A percentile compares a stretch with the other conserved stretches of the same genome.
These are phyloP conservation scores for Mycena haematopus DNA, from an alignment of 768 basidiomycete species.

Conservation along the genomic window DNA sequence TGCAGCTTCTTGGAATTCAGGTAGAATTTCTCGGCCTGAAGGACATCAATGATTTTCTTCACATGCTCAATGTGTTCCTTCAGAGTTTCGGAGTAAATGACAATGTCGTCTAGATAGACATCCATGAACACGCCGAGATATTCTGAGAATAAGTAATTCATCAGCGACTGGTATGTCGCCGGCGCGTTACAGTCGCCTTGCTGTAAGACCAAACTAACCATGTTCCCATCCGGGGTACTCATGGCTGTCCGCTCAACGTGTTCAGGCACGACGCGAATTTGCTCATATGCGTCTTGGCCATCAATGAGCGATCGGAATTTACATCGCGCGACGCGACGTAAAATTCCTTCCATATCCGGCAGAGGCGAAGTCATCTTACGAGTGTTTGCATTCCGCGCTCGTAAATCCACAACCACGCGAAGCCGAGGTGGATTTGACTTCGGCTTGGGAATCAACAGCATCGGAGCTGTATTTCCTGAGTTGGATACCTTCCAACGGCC, in stretches of 20 bases:
- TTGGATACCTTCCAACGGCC: constrained; percentile 34
- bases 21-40: constrained; percentile 38
- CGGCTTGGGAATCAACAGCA: constrained; percentile 40
- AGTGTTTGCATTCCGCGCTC: constrained; percentile 40
- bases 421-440: constrained; percentile 13
- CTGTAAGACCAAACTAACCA: no score
- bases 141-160: constrained; percentile 47
- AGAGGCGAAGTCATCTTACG: constrained; percentile 28
- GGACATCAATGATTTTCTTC: constrained; percentile 32
- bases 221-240: no score
- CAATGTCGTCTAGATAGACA: constrained; percentile 49
- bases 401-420: constrained; percentile 35
- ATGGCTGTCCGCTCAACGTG: constrained; percentile 4
- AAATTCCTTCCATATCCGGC: constrained; percentile 30
- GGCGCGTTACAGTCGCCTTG: constrained; percentile 10
- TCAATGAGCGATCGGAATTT: constrained; percentile 38
- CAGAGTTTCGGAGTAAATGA: constrained; percentile 45
- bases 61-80: constrained; percentile 44
- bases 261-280: constrained; percentile 37
- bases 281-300: constrained; percentile 48
- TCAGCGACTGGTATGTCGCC: constrained; percentile 50
- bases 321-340: constrained; percentile 31
- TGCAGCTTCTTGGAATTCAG: constrained; percentile 37
- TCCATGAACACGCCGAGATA: constrained; percentile 47
- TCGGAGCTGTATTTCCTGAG: constrained; percentile 38